A percentile compares a stretch with the other conserved stretches of the same genome.
Conservation (phyloP, 805 yeast genomes). For the Ogataea salicorniae region DNA sequence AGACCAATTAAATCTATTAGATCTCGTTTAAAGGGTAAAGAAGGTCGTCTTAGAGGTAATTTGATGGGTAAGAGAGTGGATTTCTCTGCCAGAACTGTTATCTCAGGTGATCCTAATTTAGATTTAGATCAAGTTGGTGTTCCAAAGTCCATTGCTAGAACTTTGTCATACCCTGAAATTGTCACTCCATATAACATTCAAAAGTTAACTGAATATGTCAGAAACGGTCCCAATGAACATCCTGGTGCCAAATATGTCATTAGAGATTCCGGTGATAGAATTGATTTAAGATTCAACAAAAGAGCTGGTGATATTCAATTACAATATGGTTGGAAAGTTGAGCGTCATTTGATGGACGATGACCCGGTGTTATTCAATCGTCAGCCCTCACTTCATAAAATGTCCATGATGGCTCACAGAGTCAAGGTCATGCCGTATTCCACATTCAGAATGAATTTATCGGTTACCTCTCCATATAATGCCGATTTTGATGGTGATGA, state of each 20-base stretch:
- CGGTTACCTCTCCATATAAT: constrained; percentile 98
- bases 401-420: constrained; percentile 99
- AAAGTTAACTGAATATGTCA: constrained; percentile 83
- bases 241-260: constrained; percentile 99
- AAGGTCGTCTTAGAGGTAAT: constrained; percentile 97
- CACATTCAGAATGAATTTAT: constrained; percentile 90
- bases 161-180: constrained; percentile 92
- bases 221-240: constrained; percentile 98
- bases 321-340: constrained; percentile 99
- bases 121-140: constrained; percentile 99
- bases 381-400: constrained; percentile 98
- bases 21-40: constrained; percentile 99
- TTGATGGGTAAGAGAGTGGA: constrained; percentile 99
- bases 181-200: constrained; percentile 98
- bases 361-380: constrained; percentile 98
- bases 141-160: constrained; percentile 93
- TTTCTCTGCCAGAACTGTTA: constrained; percentile 97
- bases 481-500: constrained; percentile 99
- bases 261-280: constrained; percentile 98
- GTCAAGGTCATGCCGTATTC: constrained; percentile 99
- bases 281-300: constrained; percentile 92
- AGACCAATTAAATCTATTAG: constrained; percentile 97
- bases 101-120: constrained; percentile 97
- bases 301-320: constrained; percentile 97
- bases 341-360: constrained; percentile 94